phyloP scores from a whole-genome alignment of 345 rosid species.

The Gossypium anomalum region DNA sequence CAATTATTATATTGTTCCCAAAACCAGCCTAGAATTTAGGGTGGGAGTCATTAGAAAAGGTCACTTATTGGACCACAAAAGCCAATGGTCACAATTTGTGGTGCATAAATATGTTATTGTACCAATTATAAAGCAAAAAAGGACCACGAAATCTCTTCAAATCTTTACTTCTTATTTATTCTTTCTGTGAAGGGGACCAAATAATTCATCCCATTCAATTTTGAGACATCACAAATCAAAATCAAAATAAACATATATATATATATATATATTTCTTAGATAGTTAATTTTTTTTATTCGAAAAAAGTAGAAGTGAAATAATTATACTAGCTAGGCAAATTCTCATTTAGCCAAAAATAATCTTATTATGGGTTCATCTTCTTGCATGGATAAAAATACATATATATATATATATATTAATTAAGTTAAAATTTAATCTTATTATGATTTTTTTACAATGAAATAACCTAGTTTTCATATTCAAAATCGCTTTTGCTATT shows the following conservation, averaged over 20 bases:
- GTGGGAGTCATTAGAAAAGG: background rate
- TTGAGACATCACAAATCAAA: constrained; percentile 6
- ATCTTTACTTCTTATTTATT: constrained; percentile 23
- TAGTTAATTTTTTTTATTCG: background rate
- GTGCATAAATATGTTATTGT: constrained; percentile 13
- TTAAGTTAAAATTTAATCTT: no score
- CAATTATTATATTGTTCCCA: background rate
- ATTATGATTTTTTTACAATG: no score
- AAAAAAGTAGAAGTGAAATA: background rate
- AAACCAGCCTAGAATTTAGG: constrained; percentile 3
- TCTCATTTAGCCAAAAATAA: background rate
- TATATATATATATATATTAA: no score
- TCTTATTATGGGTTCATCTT: no score
- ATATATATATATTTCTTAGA: background rate
- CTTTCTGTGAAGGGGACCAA: constrained; percentile 22
- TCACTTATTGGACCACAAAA: constrained; percentile 22
- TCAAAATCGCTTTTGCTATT: no score
- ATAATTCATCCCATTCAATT: constrained; percentile 9
- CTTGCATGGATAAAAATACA: accelerated
- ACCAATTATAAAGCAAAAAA: constrained; percentile 8
- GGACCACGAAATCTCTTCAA: constrained; percentile 38
- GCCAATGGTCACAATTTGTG: constrained; percentile 10
- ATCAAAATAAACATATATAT: background rate
- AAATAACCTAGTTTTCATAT: background rate
- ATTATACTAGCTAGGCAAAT: background rate